Evolutionary conservation across 2,329 filamentous ascomycete genomes (phyloP).

Genomic region (Lachnellula suecica): DNA sequence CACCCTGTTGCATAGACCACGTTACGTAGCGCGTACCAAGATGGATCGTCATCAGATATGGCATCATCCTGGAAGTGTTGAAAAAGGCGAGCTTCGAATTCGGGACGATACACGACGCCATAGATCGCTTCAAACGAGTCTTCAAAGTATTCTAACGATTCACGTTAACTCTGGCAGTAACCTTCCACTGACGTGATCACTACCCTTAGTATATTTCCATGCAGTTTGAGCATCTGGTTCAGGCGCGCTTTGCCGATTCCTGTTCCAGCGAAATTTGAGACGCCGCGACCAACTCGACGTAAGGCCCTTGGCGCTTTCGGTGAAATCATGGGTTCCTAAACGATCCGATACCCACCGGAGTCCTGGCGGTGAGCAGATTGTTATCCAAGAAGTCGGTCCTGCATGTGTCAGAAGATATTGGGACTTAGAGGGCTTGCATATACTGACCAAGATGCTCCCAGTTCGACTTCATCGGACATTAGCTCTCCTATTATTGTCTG

Average conservation of each 20-base stretch:
- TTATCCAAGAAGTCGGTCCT: not conserved
- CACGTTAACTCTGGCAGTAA: too few species aligned
- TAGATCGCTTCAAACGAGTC: not conserved
- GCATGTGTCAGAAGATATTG: too few species aligned
- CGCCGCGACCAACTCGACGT: not conserved
- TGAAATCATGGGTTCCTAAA: not conserved
- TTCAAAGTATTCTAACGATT: too few species aligned
- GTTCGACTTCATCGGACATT: not conserved
- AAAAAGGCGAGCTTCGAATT: not conserved
- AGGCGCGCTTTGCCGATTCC: not conserved
- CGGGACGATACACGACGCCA: not conserved
- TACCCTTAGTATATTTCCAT: not conserved
- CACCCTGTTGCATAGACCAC: not conserved
- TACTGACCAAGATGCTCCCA: not conserved
- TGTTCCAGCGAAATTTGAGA: not conserved
- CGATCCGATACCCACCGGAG: not conserved
- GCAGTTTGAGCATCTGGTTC: not conserved
- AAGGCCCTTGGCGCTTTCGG: not conserved
- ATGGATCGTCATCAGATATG: not conserved
- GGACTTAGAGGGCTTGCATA: too few species aligned
- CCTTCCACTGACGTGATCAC: too few species aligned
- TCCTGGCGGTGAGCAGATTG: not conserved
- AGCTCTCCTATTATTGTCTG: not conserved
- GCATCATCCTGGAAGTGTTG: not conserved
- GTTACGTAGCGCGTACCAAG: not conserved